Percentiles rank a stretch among this genome's conserved stretches.
Evolutionary conservation across 306 rosid genomes (phyloP).

Genomic region (Cicer bijugum): DNA sequence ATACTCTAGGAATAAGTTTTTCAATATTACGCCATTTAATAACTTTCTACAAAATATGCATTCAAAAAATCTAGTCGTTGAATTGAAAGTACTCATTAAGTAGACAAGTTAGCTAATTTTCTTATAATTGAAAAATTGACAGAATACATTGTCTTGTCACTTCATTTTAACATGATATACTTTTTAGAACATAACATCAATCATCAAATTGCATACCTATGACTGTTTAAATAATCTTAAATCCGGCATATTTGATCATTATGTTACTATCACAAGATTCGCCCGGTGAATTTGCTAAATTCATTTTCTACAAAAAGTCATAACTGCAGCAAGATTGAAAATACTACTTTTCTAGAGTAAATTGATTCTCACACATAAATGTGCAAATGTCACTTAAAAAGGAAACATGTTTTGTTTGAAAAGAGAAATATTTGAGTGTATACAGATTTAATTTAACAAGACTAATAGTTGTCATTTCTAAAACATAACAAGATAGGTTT

Average conservation of each 20-base stretch:
- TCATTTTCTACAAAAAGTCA: neutral
- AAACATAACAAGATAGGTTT: neutral
- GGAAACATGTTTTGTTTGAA: constrained; percentile 5
- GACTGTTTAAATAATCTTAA: neutral
- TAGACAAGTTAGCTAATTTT: neutral
- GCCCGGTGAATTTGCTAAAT: neutral
- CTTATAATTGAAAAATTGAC: neutral
- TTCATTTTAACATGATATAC: neutral
- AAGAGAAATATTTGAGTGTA: neutral
- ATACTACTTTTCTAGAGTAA: neutral
- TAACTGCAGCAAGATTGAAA: neutral
- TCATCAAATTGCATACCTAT: neutral
- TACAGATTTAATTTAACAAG: neutral
- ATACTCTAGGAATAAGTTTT: neutral
- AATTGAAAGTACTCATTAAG: neutral
- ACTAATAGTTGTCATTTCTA: neutral
- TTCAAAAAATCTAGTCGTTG: neutral
- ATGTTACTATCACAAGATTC: neutral
- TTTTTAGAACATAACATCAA: neutral
- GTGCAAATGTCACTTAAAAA: neutral
- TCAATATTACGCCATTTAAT: neutral
- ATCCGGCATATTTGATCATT: neutral
- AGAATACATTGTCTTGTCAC: neutral
- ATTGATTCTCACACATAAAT: neutral
- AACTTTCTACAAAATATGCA: neutral